These are phyloP conservation scores for Cetradonia linearis DNA, from an alignment of 495 filamentous ascomycete species.

Conservation along the genomic window DNA sequence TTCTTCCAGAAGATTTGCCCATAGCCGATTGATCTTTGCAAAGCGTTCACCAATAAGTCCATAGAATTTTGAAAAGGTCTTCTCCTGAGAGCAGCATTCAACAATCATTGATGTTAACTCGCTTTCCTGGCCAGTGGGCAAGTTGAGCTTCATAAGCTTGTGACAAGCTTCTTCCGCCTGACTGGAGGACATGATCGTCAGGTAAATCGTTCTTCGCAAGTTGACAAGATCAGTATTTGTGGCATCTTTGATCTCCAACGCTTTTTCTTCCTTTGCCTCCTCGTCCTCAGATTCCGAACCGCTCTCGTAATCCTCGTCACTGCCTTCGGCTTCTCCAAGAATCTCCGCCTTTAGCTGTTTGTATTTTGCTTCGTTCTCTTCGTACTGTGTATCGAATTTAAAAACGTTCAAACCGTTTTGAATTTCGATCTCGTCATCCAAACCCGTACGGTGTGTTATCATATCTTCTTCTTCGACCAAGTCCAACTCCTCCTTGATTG, in stretches of 20 bases:
- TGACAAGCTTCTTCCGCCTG: slow-evolving; percentile 94
- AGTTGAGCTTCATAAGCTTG: slow-evolving; percentile 84
- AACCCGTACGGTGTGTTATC: slow-evolving; percentile 71
- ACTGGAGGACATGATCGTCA: slow-evolving; percentile 91
- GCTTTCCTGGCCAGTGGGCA: slow-evolving; percentile 78
- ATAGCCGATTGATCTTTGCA: slow-evolving; percentile 86
- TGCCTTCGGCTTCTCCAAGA: slow-evolving; percentile 77
- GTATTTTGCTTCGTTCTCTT: slow-evolving; percentile 85
- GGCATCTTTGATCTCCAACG: slow-evolving; percentile 93
- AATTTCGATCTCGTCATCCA: slow-evolving; percentile 73
- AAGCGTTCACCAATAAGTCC: slow-evolving; percentile 90
- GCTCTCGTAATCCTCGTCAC: slow-evolving; percentile 57
- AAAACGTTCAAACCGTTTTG: slow-evolving; percentile 88
- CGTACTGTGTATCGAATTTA: slow-evolving; percentile 83
- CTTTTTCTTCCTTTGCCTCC: slow-evolving; percentile 59
- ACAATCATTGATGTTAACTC: slow-evolving; percentile 95
- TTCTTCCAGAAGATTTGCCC: slow-evolving; percentile 83
- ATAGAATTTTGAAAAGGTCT: slow-evolving; percentile 93
- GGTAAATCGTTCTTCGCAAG: slow-evolving; percentile 84
- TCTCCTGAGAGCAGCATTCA: slow-evolving; percentile 90
- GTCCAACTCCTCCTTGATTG: slow-evolving; percentile 86
- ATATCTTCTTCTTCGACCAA: slow-evolving; percentile 95
- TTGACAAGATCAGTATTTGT: slow-evolving; percentile 92
- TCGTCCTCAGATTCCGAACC: slow-evolving; percentile 74
- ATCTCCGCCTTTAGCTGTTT: slow-evolving; percentile 85